Conservation (phyloP, 345 rosid genomes). For the Noccaea bulbosa region DNA sequence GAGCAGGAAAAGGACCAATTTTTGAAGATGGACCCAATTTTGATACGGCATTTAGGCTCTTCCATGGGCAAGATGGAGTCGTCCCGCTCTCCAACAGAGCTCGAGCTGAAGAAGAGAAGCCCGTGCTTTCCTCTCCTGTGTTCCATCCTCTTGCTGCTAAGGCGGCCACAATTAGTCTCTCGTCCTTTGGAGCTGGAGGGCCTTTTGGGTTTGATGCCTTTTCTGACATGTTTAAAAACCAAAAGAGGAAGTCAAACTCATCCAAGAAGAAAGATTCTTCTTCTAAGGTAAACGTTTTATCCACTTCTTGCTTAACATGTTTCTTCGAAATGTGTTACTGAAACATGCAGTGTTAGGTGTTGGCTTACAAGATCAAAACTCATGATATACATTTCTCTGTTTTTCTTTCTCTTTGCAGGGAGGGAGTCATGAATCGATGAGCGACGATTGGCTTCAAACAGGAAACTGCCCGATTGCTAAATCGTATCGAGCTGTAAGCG, state of each 20-base stretch:
- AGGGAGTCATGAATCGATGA: slow-evolving; percentile 72
- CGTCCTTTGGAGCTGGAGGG: slow-evolving; percentile 88
- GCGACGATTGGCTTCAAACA: slow-evolving; percentile 82
- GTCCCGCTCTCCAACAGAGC: slow-evolving; percentile 81
- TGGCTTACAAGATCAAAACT: neutral
- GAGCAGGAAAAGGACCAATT: slow-evolving; percentile 79
- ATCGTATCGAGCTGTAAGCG: slow-evolving; percentile 80
- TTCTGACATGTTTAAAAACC: slow-evolving; percentile 63
- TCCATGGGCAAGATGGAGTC: slow-evolving; percentile 94
- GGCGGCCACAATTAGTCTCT: slow-evolving; percentile 94
- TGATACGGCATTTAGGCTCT: slow-evolving; percentile 88
- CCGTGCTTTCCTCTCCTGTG: slow-evolving; percentile 46
- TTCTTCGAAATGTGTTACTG: neutral
- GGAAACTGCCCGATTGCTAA: slow-evolving; percentile 96
- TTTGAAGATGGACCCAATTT: slow-evolving; percentile 98
- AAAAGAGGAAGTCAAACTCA: slow-evolving; percentile 58
- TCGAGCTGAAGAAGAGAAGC: slow-evolving; percentile 46
- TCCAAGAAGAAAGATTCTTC: slow-evolving; percentile 71
- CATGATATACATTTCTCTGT: neutral
- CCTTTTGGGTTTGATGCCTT: slow-evolving; percentile 85
- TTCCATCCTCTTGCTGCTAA: slow-evolving; percentile 94
- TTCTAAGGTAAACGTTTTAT: slow-evolving; percentile 57
- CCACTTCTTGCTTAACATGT: neutral
- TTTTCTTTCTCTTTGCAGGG: slow-evolving; percentile 51
- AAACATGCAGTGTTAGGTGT: neutral